A percentile compares a stretch with the other conserved stretches of the same genome.
These are phyloP conservation scores for Helotiales sp. DNA, from an alignment of 2,329 filamentous ascomycete genomes.

Conservation along the genomic window DNA sequence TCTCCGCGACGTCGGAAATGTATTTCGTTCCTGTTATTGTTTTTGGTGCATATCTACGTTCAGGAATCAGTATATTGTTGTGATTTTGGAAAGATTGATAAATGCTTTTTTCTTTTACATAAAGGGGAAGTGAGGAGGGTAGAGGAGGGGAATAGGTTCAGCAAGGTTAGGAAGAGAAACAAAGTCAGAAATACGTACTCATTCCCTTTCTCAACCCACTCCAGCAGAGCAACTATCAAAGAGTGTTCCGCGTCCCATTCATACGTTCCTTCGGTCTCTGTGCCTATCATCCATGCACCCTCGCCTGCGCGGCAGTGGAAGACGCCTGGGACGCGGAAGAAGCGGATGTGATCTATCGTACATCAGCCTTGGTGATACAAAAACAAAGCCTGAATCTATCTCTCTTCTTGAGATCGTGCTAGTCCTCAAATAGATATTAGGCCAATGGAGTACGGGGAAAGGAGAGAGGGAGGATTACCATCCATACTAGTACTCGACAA, in stretches of 20 bases:
- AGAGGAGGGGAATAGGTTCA: background rate
- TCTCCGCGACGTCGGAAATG: slow-evolving; percentile 38
- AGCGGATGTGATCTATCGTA: slow-evolving; percentile 47
- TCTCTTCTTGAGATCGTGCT: no score
- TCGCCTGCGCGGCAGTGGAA: slow-evolving; percentile 49
- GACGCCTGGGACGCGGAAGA: slow-evolving; percentile 53
- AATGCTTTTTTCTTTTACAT: background rate
- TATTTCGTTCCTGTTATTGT: slow-evolving; percentile 50
- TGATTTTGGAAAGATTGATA: background rate
- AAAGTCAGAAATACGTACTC: no score
- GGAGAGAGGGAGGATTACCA: slow-evolving; percentile 8
- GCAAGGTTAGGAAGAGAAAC: background rate
- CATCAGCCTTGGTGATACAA: background rate
- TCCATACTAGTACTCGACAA: slow-evolving; percentile 32
- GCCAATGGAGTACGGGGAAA: no score
- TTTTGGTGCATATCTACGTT: background rate
- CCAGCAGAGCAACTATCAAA: slow-evolving; percentile 45
- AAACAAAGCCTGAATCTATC: no score
- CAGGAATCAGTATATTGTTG: background rate
- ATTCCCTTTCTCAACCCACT: slow-evolving; percentile 44
- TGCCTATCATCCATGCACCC: slow-evolving; percentile 43
- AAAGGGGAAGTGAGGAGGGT: background rate
- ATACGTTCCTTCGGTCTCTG: slow-evolving; percentile 61
- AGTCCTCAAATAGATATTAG: no score
- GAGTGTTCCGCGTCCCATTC: slow-evolving; percentile 64